phyloP scores from a whole-genome alignment of 2,329 filamentous ascomycete genomes.

The Fusarium begoniae region DNA sequence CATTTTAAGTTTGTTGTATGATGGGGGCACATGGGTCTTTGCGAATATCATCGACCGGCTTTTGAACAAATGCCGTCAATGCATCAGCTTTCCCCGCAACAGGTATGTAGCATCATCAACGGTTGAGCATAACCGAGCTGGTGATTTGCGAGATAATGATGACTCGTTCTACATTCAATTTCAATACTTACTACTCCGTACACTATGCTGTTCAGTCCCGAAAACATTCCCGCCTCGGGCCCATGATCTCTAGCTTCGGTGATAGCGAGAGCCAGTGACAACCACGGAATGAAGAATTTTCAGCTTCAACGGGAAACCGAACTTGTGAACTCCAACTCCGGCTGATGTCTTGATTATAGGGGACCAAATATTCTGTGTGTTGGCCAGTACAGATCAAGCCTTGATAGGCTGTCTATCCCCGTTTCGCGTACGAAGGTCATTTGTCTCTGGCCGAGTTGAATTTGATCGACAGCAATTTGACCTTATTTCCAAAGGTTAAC shows the following conservation, averaged over 20 bases:
- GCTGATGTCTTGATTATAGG: conserved; percentile 6
- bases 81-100: conserved; percentile 17
- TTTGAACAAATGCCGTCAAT: neutral
- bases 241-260: conserved; percentile 17
- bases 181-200: neutral
- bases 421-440: conserved; percentile 3
- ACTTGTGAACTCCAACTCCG: conserved; percentile 18
- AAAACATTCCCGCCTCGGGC: conserved; percentile 1
- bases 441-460: neutral
- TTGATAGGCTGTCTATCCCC: conserved; percentile 9
- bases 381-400: neutral
- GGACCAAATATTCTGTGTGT: neutral
- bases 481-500: neutral
- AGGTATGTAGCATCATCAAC: conserved; percentile 8
- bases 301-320: conserved; percentile 31
- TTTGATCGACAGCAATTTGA: neutral
- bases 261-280: conserved; percentile 22
- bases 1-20: neutral
- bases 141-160: neutral
- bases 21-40: neutral
- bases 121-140: neutral
- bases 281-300: neutral
- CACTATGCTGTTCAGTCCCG: neutral
- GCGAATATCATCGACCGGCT: conserved; percentile 1
- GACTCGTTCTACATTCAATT: conserved; percentile 13